A percentile compares a stretch with the other conserved stretches of the same genome.
These are phyloP conservation scores for Xylariaceae sp. DNA, from an alignment of 2,329 filamentous ascomycete species.

Conservation along the genomic window DNA sequence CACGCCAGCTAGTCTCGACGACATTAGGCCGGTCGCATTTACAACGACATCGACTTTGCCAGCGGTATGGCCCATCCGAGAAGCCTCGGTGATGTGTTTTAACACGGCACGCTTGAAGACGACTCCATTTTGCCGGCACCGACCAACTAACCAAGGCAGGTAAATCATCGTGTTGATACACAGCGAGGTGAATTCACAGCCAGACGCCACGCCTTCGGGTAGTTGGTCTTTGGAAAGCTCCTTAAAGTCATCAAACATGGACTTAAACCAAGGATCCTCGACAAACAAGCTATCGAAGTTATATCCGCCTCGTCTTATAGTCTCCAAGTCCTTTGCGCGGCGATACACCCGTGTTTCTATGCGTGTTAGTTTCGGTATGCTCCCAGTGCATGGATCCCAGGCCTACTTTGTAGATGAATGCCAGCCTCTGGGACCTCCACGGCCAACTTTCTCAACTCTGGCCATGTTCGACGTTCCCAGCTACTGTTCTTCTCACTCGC, in stretches of 20 bases:
- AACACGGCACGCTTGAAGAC: slow-evolving; percentile 59
- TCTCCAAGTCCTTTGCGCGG: slow-evolving; percentile 56
- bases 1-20: slow-evolving; percentile 74
- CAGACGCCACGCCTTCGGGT: slow-evolving; percentile 61
- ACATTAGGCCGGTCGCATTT: slow-evolving; percentile 79
- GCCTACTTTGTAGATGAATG: slow-evolving; percentile 31
- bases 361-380: not conserved
- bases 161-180: slow-evolving; percentile 91
- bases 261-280: slow-evolving; percentile 67
- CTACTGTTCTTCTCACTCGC: slow-evolving; percentile 26
- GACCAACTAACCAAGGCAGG: slow-evolving; percentile 75
- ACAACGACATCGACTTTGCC: slow-evolving; percentile 62
- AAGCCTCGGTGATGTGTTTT: slow-evolving; percentile 68
- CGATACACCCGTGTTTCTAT: slow-evolving; percentile 46
- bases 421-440: slow-evolving; percentile 33
- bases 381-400: not conserved
- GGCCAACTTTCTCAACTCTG: slow-evolving; percentile 29
- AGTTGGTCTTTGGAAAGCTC: slow-evolving; percentile 55
- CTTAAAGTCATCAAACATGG: slow-evolving; percentile 66
- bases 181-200: slow-evolving; percentile 71
- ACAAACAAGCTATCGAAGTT: slow-evolving; percentile 64
- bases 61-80: slow-evolving; percentile 52
- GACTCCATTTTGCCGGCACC: slow-evolving; percentile 70
- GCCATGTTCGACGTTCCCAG: slow-evolving; percentile 31
- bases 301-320: slow-evolving; percentile 32